Evolutionary conservation across 176 grass and related monocot species (phyloP).

Genomic region (Bromus sterilis): DNA sequence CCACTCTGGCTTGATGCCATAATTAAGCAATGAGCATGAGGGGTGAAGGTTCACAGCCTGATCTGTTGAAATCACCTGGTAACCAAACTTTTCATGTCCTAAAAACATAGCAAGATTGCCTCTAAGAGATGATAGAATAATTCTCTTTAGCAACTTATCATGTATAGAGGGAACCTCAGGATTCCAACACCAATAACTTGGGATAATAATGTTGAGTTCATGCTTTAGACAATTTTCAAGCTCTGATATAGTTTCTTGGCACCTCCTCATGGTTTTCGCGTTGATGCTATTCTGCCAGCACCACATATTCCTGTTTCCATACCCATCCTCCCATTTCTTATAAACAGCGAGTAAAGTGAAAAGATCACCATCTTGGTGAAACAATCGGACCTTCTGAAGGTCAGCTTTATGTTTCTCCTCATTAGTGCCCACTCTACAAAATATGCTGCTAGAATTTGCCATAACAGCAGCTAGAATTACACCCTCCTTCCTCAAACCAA

Average conservation of each 20-base stretch:
- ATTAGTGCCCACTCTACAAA: constrained; percentile 80
- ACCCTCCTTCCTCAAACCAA: constrained; percentile 74
- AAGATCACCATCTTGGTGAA: constrained; percentile 80
- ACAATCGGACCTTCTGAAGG: constrained; percentile 73
- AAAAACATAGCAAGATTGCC: constrained; percentile 86
- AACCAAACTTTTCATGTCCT: constrained; percentile 75
- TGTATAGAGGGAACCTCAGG: constrained; percentile 46
- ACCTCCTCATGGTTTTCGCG: constrained; percentile 83
- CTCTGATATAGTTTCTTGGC: constrained; percentile 68
- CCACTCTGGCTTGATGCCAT: constrained; percentile 65
- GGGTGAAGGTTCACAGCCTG: constrained; percentile 80
- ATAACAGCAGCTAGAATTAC: constrained; percentile 82
- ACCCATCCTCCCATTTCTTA: constrained; percentile 76
- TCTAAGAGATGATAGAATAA: constrained; percentile 62
- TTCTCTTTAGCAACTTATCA: constrained; percentile 65
- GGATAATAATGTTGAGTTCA: constrained; percentile 68
- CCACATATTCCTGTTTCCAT: constrained; percentile 61
- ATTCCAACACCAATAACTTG: constrained; percentile 85
- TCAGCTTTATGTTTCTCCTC: constrained; percentile 88
- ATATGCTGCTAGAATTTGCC: constrained; percentile 92
- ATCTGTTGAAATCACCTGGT: constrained; percentile 74
- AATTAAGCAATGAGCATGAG: constrained; percentile 70
- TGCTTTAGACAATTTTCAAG: constrained; percentile 73
- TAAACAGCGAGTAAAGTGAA: constrained; percentile 92
- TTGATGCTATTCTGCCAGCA: constrained; percentile 96